Base-by-base conservation (phyloP, 805 yeast species). In the Ogataea ganodermae region DNA sequence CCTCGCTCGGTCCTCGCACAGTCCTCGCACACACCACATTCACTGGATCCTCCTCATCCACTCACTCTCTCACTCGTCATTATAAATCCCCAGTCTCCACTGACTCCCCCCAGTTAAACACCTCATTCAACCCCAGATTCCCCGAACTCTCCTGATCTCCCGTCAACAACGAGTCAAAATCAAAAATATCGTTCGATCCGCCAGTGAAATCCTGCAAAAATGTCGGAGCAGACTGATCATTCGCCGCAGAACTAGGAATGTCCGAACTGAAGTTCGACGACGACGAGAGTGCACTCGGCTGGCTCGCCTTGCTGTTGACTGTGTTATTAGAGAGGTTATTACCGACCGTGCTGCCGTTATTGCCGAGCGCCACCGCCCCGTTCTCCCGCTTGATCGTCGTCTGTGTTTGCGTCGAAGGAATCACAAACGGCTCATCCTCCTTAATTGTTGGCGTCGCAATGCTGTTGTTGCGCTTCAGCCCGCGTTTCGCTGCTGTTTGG, bases 151-250 rank as follows among this genome's bases (percentile, higher is more conserved):
- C 68, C 35, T 53, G 69, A 31, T 74, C 74, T 8, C 75, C 72
- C 40, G 69, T 72, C 45, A 76, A 56, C 45, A 75, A 69, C 4
- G 72, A 66, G 51, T 74, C 75, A 52, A 74, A 67, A 53, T 73
- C 78, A 60, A 75, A 74, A 27, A 68, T 57, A 35, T 70, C 73
- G 35, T 53, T 62, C 30, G 70, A 67, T 31, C 69, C 72, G 28
- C 64, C 62, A 28, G 67, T 43, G 41, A 71, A 72, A 50, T 58
- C 63, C 27, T 60, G 61, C 6, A 60, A 43, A 23, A 65, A 57
- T 12, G 54, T 53, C 23, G 57, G 51, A 3, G 52, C 48, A 33
- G 48, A 40, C 10, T 48, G 52, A 39, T 51, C 56, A 27, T 48
- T 41, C 36, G 48, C 51, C 4, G 55, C 46, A 30, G 53, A 41